Conservation (phyloP, 108 stramenopile genomes). For the Parmales sp. region DNA sequence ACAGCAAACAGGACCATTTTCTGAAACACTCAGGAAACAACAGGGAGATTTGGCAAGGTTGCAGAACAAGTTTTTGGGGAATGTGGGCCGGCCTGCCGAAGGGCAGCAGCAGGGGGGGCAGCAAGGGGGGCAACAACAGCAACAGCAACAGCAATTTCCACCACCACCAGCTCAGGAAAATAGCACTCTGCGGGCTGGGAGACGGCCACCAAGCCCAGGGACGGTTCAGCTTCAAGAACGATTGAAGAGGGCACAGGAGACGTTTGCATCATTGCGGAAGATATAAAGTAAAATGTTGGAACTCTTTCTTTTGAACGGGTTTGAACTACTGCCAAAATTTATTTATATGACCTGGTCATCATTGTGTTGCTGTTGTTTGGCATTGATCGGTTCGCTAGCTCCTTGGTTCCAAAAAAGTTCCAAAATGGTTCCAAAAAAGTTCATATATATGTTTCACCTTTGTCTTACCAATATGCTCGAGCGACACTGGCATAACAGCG, state of each 20-base stretch:
- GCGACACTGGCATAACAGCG: no score
- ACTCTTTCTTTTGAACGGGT: no score
- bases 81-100: neutral
- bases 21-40: neutral
- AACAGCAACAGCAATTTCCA: neutral
- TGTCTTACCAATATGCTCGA: no score
- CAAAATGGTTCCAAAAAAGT: no score
- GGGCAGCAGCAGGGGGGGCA: neutral
- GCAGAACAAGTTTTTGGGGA: neutral
- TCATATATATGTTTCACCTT: no score
- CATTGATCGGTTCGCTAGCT: no score
- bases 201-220: neutral
- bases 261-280: no score
- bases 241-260: neutral
- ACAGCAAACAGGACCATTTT: neutral
- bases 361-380: no score
- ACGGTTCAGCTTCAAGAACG: slow-evolving; percentile 1
- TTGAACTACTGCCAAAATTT: no score
- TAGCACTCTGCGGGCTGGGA: neutral
- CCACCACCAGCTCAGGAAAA: neutral
- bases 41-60: neutral
- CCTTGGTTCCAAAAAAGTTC: no score
- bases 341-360: no score
- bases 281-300: no score
- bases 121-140: neutral